Evolutionary conservation across 306 rosid genomes (phyloP).

Genomic region (Ormosia semicastrata): DNA sequence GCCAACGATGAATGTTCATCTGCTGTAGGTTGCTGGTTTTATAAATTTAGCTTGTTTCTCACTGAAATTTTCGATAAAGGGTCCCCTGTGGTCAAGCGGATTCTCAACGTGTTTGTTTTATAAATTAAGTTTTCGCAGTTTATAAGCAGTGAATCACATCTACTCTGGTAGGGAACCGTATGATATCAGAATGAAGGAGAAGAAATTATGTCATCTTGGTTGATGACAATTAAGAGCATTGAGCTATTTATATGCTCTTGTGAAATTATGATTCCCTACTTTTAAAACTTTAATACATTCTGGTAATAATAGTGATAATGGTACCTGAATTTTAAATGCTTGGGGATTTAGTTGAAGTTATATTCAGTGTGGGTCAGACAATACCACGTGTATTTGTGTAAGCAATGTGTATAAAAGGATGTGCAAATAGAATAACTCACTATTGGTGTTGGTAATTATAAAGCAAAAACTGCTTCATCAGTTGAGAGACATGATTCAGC

Average conservation of each 20-base stretch:
- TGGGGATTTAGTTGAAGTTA: too few species aligned
- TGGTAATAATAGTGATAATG: too few species aligned
- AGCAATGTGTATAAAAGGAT: neutral
- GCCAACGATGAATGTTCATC: neutral
- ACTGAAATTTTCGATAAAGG: too few species aligned
- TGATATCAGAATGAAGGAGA: neutral
- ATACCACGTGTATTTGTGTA: too few species aligned
- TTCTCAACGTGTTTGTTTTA: neutral
- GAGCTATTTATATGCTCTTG: neutral
- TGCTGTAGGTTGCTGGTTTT: neutral
- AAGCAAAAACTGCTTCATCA: neutral
- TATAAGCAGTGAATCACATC: neutral
- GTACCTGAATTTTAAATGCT: too few species aligned
- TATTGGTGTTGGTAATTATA: neutral
- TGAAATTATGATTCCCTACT: neutral
- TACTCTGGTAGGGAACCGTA: neutral
- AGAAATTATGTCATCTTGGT: neutral
- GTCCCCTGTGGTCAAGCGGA: too few species aligned
- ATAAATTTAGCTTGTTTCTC: neutral
- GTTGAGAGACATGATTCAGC: neutral
- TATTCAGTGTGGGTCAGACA: too few species aligned
- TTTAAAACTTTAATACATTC: neutral
- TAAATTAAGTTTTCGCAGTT: neutral
- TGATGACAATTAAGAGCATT: neutral
- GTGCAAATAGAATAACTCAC: neutral